Base-by-base conservation (phyloP, 768 basidiomycete genomes). In the Boletus rubropictus region DNA sequence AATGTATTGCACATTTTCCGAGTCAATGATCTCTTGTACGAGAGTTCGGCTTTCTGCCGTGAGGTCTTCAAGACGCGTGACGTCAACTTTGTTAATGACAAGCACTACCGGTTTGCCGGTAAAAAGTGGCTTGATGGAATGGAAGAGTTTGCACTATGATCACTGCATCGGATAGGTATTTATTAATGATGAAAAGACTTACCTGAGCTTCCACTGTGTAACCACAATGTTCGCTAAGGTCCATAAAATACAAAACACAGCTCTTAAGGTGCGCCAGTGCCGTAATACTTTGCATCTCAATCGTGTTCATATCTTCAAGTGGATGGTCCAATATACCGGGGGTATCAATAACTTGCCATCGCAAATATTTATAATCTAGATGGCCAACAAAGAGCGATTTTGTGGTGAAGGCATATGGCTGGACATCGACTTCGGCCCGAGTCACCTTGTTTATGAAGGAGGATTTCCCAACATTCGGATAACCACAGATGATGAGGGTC, bases 401-500 rank as follows among this genome's bases (percentile, higher is more conserved):
- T 25, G 96, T 99, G 38, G 96, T 99, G 74, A 99, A 99, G 1
- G 96, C 96, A 63, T 98, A 99, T 31, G 95, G 95, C 68, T 99
- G 95, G 25, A 99, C 96, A 65, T 99, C 96, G 59, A 99, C 96
- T 63, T 99, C 96, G 42, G 95, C 96, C 42, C 96, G 86, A 18
- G 96, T 98, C 63, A 99, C 91, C 70, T 98, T 98, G 83, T 99
- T 99, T 60, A 99, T 93, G 69, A 99, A 99, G 20, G 92, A 95
- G 12, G 93, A 96, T 72, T 99, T 99, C 47, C 96, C 96, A 64
- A 99, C 96, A 65, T 99, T 99, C 15, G 96, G 96, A 71, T 98
- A 99, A 46, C 96, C 96, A 62, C 96, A 98, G 59, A 99, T 89
- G 54, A 99, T 81, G 50, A 99, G 85, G 0, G 96, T 99, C 42